Evolutionary conservation across 1,284 basidiomycete species (phyloP), one percentile per base, ranked within the genome.

Genomic region (Inonotus obliquus): DNA sequence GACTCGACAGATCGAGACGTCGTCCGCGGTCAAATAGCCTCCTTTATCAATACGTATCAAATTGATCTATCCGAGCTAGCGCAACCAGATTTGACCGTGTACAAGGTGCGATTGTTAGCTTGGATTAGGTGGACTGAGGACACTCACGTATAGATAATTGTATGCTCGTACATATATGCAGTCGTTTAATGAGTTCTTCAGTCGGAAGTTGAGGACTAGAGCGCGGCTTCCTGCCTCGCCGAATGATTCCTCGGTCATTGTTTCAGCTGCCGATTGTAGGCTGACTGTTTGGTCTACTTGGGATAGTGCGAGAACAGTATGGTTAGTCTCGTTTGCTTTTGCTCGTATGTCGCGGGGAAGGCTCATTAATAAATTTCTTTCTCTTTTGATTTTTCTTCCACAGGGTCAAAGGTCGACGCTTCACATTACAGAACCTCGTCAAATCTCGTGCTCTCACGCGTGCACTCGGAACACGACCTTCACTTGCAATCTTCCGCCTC

Each of bases 121-220:
- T n/a, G n/a, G n/a, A n/a, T n/a, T n/a, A n/a, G n/a, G n/a, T n/a
- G n/a, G 44, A 10, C 29, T 13, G n/a, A 27, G 17, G 9, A 25
- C 5, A n/a, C 14, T 17, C 14, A 45, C 14, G 4, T 4, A 21
- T 35, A 21, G 47, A 1, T 19, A 2, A 29, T 48, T 10, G 19
- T n/a, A 29, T 14, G 44, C 32, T 23, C 17, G 41, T n/a, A n/a
- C 14, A 10, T 39, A 17, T 19, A 19, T 25, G n/a, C 70, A 77
- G 74, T 82, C 79, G 0, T 83, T 85, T 72, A 85, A 84, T 71
- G 71, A 79, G 17, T 84, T 85, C 71, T 84, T 84, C 73, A 77
- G 77, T 38, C 78, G 82, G 21, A 70, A 75, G 49, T 72, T 85
- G 11, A 73, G 73, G 45, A 70, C 77, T 2, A 72, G 72, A n/a